A percentile compares a stretch with the other conserved stretches of the same genome.
Conservation (phyloP, 768 basidiomycete genomes). For the Symmetrospora coprosmae region DNA sequence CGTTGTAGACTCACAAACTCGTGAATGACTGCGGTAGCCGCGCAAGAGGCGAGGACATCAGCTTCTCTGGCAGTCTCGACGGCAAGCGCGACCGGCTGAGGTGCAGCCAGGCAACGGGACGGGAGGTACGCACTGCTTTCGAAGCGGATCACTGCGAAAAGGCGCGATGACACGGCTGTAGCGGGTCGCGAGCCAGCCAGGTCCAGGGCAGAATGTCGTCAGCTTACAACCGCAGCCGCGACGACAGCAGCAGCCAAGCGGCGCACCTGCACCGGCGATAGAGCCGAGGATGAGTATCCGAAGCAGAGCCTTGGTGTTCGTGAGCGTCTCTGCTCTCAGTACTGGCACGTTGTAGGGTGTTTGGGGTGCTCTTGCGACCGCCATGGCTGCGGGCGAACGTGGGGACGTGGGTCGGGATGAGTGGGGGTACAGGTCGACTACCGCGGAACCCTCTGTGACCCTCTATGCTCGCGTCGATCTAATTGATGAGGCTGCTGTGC, state of each 20-base stretch:
- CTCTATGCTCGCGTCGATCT: too few species aligned
- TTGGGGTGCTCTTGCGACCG: slow-evolving; percentile 4
- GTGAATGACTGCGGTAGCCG: background rate
- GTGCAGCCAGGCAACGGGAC: slow-evolving; percentile 37
- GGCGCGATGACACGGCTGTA: slow-evolving; percentile 66
- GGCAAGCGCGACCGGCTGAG: background rate
- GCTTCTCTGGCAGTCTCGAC: background rate
- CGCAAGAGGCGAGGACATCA: background rate
- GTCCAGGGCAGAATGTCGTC: background rate
- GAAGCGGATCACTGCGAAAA: slow-evolving; percentile 94
- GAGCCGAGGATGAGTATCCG: slow-evolving; percentile 76
- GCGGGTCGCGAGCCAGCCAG: background rate
- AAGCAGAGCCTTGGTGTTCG: slow-evolving; percentile 48
- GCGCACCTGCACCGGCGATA: slow-evolving; percentile 64
- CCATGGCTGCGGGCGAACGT: too few species aligned
- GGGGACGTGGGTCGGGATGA: too few species aligned
- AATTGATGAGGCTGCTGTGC: too few species aligned
- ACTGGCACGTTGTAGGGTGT: slow-evolving; percentile 4
- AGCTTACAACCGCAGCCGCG: background rate
- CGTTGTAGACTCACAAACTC: slow-evolving; percentile 20
- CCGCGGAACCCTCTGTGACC: too few species aligned
- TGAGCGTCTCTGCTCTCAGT: slow-evolving; percentile 4
- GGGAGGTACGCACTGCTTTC: slow-evolving; percentile 99
- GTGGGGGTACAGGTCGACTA: too few species aligned
- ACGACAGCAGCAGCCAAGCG: background rate